Evolutionary conservation across 331 rosid species (phyloP).

Genomic region (Erythrophleum ivorense): DNA sequence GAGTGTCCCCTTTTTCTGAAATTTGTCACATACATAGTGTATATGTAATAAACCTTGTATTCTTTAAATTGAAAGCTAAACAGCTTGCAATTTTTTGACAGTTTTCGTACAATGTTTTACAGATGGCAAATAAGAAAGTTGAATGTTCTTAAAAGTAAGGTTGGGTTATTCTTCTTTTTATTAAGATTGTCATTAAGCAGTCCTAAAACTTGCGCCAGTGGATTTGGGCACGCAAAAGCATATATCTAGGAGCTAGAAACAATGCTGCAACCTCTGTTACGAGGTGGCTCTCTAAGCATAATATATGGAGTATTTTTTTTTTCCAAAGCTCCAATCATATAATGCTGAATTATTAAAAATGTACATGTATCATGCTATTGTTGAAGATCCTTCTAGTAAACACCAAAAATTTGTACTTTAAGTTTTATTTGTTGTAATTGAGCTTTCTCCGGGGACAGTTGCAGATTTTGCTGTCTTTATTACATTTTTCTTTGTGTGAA

Average conservation of each 20-base stretch:
- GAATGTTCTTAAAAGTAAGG: not conserved
- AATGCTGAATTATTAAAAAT: no score
- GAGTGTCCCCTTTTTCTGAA: constrained; percentile 42
- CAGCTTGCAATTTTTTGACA: constrained; percentile 65
- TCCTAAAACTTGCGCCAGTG: not conserved
- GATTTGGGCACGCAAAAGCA: constrained; percentile 12
- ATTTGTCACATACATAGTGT: constrained; percentile 72
- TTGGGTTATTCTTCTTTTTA: not conserved
- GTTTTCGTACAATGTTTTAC: constrained; percentile 42
- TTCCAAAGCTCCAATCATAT: no score
- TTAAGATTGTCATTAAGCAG: constrained; percentile 5
- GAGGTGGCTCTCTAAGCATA: no score
- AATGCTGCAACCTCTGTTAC: no score
- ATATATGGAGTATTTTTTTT: no score
- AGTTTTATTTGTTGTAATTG: not conserved
- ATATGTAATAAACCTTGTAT: constrained; percentile 67
- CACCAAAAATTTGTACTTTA: no score
- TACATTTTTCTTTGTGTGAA: not conserved
- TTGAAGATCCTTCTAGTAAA: no score
- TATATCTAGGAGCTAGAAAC: constrained; percentile 12
- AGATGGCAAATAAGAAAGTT: constrained; percentile 11
- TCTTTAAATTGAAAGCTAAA: constrained; percentile 70
- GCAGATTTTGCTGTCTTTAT: not conserved
- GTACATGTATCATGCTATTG: no score
- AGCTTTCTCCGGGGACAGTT: not conserved